A percentile compares a stretch with the other conserved stretches of the same genome.
phyloP scores from a whole-genome alignment of 495 filamentous ascomycete species.

The Aspergillus conjunctus region DNA sequence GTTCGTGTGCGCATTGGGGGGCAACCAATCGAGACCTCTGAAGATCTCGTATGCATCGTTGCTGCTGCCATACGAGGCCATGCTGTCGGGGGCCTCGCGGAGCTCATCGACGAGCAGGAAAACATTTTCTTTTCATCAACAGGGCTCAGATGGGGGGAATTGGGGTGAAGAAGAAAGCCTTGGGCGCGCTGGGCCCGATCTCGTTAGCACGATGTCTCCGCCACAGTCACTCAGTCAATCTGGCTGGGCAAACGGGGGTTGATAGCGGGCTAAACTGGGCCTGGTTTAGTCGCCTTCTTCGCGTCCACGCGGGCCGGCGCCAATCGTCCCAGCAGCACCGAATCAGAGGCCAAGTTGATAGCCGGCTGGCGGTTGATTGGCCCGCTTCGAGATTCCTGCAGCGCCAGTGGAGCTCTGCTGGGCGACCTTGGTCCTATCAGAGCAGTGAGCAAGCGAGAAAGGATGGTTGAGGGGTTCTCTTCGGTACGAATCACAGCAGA shows the following conservation, averaged over 20 bases:
- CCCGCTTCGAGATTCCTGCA: not conserved
- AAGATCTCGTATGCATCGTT: slow-evolving; percentile 7
- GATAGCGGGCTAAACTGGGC: not conserved
- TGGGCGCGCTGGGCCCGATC: not conserved
- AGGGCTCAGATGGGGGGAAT: not conserved
- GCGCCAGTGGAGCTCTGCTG: not conserved
- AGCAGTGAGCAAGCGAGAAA: slow-evolving; percentile 2
- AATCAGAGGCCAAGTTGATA: not conserved
- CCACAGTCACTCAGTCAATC: not conserved
- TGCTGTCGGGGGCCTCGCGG: not conserved
- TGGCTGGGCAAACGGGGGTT: not conserved
- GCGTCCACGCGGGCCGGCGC: not conserved
- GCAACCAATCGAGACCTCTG: slow-evolving; percentile 17
- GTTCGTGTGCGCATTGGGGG: not conserved
- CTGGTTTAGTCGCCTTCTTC: not conserved
- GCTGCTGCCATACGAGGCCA: slow-evolving; percentile 9
- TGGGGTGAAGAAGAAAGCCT: not conserved
- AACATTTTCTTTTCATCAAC: not conserved
- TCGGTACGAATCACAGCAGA: not conserved
- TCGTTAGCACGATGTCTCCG: not conserved
- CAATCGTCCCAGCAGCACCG: not conserved
- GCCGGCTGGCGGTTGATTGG: not conserved
- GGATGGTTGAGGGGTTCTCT: not conserved
- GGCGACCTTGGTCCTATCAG: not conserved
- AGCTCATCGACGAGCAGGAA: not conserved